Evolutionary conservation across 371 early-diverging fungal species (phyloP), one percentile per base, ranked within the genome.

Genomic region (Rhizopus microsporus): DNA sequence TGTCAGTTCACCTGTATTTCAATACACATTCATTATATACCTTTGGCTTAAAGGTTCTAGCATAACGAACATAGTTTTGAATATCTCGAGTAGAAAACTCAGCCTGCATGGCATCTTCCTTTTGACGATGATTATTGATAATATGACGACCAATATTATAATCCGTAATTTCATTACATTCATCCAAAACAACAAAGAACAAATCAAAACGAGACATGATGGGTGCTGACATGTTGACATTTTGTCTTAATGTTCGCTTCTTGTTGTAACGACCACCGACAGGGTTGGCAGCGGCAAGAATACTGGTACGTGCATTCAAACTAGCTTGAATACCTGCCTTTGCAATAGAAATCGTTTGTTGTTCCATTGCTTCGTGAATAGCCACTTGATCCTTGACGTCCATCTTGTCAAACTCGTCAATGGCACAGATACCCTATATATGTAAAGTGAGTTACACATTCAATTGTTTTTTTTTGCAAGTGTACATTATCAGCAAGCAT

Each of bases 381-480:
- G 98, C 96, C n/a, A 99, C 98, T 76, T 98, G 99, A 80, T 99
- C 99, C 60, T 82, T 82, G 33, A 93, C 71, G 62, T 99, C 97
- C 99, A 99, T 99, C 80, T 99, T 99, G 75, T 99, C 99, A 74
- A 99, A 99, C 76, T 99, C 99, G 75, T 99, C 99, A 64, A 99
- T 99, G 60, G 95, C 95, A 78, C 99, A 99, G 51, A 99, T 94
- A 51, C 98, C 98, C 90, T 92, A 69, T 31, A 56, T 23, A 51
- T 0, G 9, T 10, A 34, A 33, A 51, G 34, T 49, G 23, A 7
- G 4, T 15, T 31, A 17, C 34, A 7, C 9, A 16, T 31, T 31
- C 6, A 17, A 29, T 37, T 17, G 23, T 33, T 38, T 12, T 42
- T 29, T 52, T 49, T n/a, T 45, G 37, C 31, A 15, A 43, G 59